Base-by-base conservation (phyloP, 805 yeast species). In the Vanderwaltozyma yarrowii region DNA sequence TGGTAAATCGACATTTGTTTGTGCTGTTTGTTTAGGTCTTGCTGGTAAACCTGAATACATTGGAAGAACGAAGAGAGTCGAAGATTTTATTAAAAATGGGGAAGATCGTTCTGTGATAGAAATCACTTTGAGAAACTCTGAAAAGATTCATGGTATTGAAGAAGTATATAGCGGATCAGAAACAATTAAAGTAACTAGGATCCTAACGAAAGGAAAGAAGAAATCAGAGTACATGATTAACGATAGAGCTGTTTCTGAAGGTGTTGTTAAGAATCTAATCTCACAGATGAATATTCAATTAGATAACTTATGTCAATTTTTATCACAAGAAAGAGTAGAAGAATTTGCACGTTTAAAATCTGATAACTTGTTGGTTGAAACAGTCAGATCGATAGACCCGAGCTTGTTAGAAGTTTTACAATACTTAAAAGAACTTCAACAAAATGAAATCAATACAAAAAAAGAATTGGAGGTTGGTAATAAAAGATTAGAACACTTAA, bases 281-380 rank as follows among this genome's bases (percentile, higher is more conserved):
- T 55, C 60, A 16, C 52, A 52, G 2, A 69, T 76, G 44, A 82
- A 82, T 52, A 81, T 92, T 42, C 97, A 92, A 53, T 67, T 92
- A 40, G 94, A 86, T 54, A 92, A 89, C 55, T 66, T 89, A 35
- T 88, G 97, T 53, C 96, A 89, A 55, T 92, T 92, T 52, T 64
- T 92, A 39, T 95, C 98, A 0, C 99, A 92, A 56, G 97, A 89
- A 50, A 70, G 94, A 42, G 97, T 92, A 6, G 89, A 94, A 2
- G 86, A 84, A 46, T 92, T 92, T 65, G 94, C 96, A 0, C 73
- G 80, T 3, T 63, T 85, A 46, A 71, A 82, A 21, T 83, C 94
- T 1, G 87, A 82, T 44, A 76, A 76, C 42, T 62, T 89, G 8
- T 65, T 92, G 11, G 51, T 66, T 19, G 94, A 85, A 50, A 84